phyloP scores from a whole-genome alignment of 306 rosid genomes.

The Glycine soja region DNA sequence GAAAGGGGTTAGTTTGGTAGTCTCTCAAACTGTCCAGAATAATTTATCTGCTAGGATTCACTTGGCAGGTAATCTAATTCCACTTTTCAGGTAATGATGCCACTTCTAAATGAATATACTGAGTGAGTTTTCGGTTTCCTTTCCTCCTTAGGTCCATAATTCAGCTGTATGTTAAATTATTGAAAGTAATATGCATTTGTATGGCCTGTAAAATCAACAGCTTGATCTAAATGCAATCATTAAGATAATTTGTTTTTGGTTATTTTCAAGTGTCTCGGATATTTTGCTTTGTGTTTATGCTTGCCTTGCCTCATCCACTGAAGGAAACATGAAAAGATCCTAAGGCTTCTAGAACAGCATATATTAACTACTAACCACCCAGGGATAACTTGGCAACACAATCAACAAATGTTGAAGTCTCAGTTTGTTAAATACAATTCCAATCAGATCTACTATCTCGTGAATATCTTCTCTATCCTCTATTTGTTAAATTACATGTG shows the following conservation, averaged over 20 bases:
- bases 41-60: constrained; percentile 53
- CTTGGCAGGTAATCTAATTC: constrained; percentile 52
- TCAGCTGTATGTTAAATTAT: constrained; percentile 55
- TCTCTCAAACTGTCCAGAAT: constrained; percentile 57
- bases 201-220: constrained; percentile 60
- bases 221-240: constrained; percentile 48
- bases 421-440: background rate
- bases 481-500: background rate
- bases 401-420: background rate
- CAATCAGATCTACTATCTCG: background rate
- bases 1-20: constrained; percentile 85
- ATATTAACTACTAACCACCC: background rate
- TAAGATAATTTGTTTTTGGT: constrained; percentile 35
- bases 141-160: constrained; percentile 35
- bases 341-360: background rate
- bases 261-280: background rate
- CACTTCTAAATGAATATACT: constrained; percentile 52
- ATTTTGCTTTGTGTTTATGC: background rate
- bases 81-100: constrained; percentile 46
- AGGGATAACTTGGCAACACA: background rate
- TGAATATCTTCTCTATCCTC: background rate
- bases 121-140: constrained; percentile 43
- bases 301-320: background rate
- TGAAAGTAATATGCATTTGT: constrained; percentile 47
- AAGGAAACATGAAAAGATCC: background rate